phyloP scores from a whole-genome alignment of 1,284 basidiomycete genomes.

The Ceratobasidium sp. region DNA sequence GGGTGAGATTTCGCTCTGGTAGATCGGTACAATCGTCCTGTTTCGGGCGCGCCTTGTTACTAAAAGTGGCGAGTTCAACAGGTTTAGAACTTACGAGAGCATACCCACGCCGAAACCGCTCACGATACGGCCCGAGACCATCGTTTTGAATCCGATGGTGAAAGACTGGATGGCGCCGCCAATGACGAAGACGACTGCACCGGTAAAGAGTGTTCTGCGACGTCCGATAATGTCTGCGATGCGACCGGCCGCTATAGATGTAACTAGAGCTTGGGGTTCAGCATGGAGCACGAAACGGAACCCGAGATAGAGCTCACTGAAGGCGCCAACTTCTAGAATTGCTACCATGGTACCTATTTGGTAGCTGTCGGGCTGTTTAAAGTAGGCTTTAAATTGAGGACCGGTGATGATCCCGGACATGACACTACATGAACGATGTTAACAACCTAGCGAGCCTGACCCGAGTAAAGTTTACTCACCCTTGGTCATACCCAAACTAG shows the following conservation, averaged over 20 bases:
- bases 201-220: constrained; percentile 87
- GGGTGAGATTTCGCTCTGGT: constrained; percentile 97
- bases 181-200: constrained; percentile 87
- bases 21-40: constrained; percentile 97
- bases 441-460: constrained; percentile 26
- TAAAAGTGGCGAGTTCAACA: constrained; percentile 21
- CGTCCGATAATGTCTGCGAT: constrained; percentile 91
- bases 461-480: constrained; percentile 64
- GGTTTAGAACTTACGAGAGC: constrained; percentile 73
- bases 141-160: constrained; percentile 82
- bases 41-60: constrained; percentile 17
- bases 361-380: constrained; percentile 79
- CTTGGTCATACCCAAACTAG: constrained; percentile 94
- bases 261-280: constrained; percentile 66
- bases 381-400: constrained; percentile 87
- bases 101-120: constrained; percentile 96
- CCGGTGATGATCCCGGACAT: constrained; percentile 96
- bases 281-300: constrained; percentile 5
- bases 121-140: constrained; percentile 90
- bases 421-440: constrained; percentile 64
- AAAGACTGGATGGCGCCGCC: constrained; percentile 94
- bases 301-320: constrained; percentile 68
- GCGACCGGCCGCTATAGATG: constrained; percentile 88
- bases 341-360: constrained; percentile 91
- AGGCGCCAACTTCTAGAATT: constrained; percentile 91